Base-by-base conservation (phyloP, 768 basidiomycete genomes). In the Pilatotrama ljubarskyi region DNA sequence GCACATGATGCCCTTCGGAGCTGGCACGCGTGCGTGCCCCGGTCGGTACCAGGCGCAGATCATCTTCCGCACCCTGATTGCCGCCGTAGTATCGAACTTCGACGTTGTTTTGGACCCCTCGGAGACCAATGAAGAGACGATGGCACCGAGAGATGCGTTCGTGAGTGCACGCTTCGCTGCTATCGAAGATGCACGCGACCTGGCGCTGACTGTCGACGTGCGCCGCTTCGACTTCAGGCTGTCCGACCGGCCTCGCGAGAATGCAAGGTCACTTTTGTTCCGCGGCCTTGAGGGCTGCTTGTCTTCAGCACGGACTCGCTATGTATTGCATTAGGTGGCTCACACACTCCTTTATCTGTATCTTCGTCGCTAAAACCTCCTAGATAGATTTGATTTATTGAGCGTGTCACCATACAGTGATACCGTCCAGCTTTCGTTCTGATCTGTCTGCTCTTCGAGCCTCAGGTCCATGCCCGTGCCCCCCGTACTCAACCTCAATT, bases 91-190 rank as follows among this genome's bases (percentile, higher is more conserved):
- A 22, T 75, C 80, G 64, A 88, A 85, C 68, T 88, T 89, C 59
- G 81, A 85, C 44, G 70, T 89, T 58, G 70, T 74, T 15, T 83
- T 86, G 7, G 83, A 86, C 17, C 69, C 75, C 15, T 24, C 13
- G 18, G 85, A 87, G 71, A 89, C 87, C 40, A 84, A 81, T 47
- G 83, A 84, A 66, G 76, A 71, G 68, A 86, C 83, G 59, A 89
- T 88, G 87, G 84, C 85, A 48, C 81, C 87, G 59, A 82, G 79
- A 70, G 87, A 88, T 68, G 84, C 85, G 69, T 88, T 89, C 73
- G 87, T 88, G 67, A 70, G 81, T 58, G 64, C 20, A 43, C 43
- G 24, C 24, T 5, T 18, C 55, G 38, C 46, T 40, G 24, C 15
- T n/a, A n/a, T 32, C 29, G 29, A 32, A 5, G 10, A 32, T 10